Evolutionary conservation across 2,329 filamentous ascomycete species (phyloP).

Genomic region (Phaeosphaeriaceae sp.): DNA sequence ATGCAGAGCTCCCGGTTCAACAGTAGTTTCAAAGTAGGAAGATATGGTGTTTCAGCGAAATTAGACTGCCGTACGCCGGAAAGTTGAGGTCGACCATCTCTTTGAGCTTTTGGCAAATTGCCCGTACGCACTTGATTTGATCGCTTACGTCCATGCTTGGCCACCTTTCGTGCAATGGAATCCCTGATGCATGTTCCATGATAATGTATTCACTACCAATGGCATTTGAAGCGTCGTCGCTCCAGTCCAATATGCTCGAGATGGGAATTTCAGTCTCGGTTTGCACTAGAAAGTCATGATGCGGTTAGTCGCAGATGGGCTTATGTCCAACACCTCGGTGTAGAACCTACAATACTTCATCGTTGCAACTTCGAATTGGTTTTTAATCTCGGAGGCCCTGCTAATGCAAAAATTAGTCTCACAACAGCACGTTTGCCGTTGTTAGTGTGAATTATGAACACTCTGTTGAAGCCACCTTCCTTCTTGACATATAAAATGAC

Average conservation of each 20-base stretch:
- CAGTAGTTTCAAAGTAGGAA: slow-evolving; percentile 12
- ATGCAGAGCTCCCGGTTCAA: slow-evolving; percentile 35
- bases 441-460: slow-evolving; percentile 53
- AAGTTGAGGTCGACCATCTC: slow-evolving; percentile 45
- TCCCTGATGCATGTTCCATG: slow-evolving; percentile 45
- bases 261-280: slow-evolving; percentile 50
- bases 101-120: slow-evolving; percentile 34
- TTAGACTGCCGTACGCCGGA: slow-evolving; percentile 50
- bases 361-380: slow-evolving; percentile 57
- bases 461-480: slow-evolving; percentile 55
- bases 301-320: slow-evolving; percentile 15
- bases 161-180: slow-evolving; percentile 44
- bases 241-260: slow-evolving; percentile 54
- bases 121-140: slow-evolving; percentile 44
- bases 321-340: slow-evolving; percentile 10
- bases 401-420: slow-evolving; percentile 50
- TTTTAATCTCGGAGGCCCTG: slow-evolving; percentile 46
- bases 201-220: slow-evolving; percentile 51
- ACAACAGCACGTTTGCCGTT: slow-evolving; percentile 49
- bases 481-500: slow-evolving; percentile 50
- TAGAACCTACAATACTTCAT: slow-evolving; percentile 49
- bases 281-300: slow-evolving; percentile 39
- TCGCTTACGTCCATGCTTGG: slow-evolving; percentile 42
- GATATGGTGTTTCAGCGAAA: slow-evolving; percentile 30
- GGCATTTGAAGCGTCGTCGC: slow-evolving; percentile 42